Percentiles rank a stretch among this genome's conserved stretches.
Conservation (phyloP, 495 filamentous ascomycete species). For the Entonaema liquescens region DNA sequence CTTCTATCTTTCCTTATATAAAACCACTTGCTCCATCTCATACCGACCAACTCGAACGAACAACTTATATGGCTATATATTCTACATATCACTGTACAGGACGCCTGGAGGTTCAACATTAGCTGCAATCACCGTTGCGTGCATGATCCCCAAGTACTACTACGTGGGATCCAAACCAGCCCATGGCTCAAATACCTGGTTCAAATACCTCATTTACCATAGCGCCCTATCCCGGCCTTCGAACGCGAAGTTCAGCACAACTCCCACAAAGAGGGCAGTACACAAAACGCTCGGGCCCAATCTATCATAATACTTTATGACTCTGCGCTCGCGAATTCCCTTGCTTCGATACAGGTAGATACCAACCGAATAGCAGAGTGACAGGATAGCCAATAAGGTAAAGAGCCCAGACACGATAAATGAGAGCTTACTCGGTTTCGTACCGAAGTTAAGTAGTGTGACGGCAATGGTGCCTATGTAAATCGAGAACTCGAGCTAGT, state of each 20-base stretch:
- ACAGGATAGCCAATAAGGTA: constrained; percentile 77
- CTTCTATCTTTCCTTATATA: background rate
- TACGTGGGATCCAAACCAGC: no score
- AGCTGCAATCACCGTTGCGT: no score
- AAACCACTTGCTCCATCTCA: background rate
- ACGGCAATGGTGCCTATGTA: constrained; percentile 92
- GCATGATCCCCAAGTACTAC: no score
- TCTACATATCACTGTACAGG: background rate
- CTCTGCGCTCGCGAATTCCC: constrained; percentile 80
- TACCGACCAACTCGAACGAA: background rate
- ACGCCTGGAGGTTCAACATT: no score
- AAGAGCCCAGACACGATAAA: constrained; percentile 79
- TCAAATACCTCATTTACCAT: constrained; percentile 45
- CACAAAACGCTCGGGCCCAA: constrained; percentile 88
- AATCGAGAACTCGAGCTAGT: constrained; percentile 90
- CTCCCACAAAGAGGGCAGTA: constrained; percentile 71
- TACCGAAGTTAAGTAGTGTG: constrained; percentile 86
- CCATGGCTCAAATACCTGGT: no score
- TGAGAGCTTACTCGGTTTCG: constrained; percentile 56
- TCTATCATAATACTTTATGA: constrained; percentile 89
- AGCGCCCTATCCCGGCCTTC: constrained; percentile 54
- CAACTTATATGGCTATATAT: background rate
- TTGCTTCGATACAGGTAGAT: constrained; percentile 88
- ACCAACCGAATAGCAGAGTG: constrained; percentile 78
- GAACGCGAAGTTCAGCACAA: constrained; percentile 80